These are phyloP conservation scores for Populus alba DNA, from an alignment of 345 rosid genomes.

Conservation along the genomic window DNA sequence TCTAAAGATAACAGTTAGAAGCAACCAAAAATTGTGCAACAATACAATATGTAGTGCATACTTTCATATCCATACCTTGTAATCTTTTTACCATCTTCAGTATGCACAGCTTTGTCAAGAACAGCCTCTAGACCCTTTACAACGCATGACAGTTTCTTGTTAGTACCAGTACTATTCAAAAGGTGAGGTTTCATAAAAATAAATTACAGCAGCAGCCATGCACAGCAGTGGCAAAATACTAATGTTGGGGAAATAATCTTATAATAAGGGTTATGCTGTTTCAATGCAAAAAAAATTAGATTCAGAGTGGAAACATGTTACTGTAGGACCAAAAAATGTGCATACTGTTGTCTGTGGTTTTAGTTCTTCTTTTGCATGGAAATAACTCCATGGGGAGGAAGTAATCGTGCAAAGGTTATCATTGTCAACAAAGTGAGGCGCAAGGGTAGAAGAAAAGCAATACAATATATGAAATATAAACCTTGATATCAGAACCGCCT, in stretches of 20 bases:
- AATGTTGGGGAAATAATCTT: background rate
- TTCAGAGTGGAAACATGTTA: too few relatives aligned
- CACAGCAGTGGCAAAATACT: background rate
- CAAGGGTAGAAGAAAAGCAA: background rate
- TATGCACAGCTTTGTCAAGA: slow-evolving; percentile 95
- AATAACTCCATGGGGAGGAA: background rate
- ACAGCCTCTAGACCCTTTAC: slow-evolving; percentile 91
- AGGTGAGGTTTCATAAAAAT: background rate
- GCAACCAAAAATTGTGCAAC: slow-evolving; percentile 6
- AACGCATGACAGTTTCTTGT: slow-evolving; percentile 9
- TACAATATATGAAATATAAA: slow-evolving; percentile 14
- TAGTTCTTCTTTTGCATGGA: too few relatives aligned
- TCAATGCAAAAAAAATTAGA: too few relatives aligned
- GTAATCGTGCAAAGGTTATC: background rate
- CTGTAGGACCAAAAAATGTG: too few relatives aligned
- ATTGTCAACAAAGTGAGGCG: background rate
- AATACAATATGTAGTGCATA: background rate
- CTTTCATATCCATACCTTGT: slow-evolving; percentile 51
- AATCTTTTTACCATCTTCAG: slow-evolving; percentile 93
- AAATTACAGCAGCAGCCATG: background rate
- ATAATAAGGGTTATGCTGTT: background rate
- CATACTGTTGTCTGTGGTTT: too few relatives aligned
- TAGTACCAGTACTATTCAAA: slow-evolving; percentile 4
- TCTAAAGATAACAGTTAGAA: slow-evolving; percentile 33
- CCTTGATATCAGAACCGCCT: slow-evolving; percentile 98